Percentiles rank a stretch among this genome's conserved stretches.
These are phyloP conservation scores for Pestalotiopsis sp. DNA, from an alignment of 2,329 filamentous ascomycete genomes.

Conservation along the genomic window DNA sequence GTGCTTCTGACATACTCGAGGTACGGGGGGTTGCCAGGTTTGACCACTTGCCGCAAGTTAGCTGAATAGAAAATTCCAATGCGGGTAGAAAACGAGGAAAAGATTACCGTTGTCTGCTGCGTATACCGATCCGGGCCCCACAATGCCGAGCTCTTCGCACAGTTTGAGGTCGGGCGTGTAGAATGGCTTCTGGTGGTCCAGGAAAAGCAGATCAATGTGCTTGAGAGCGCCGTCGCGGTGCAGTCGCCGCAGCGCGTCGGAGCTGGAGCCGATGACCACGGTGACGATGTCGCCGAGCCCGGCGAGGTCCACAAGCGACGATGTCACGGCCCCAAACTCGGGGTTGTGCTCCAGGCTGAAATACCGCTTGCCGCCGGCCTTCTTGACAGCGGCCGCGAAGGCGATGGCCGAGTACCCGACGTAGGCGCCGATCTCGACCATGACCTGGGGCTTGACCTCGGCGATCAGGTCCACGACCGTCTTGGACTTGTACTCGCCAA, in stretches of 20 bases:
- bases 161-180: slow-evolving; percentile 77
- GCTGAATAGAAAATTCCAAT: background rate
- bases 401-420: slow-evolving; percentile 80
- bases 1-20: slow-evolving; percentile 69
- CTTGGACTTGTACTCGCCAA: slow-evolving; percentile 73
- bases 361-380: slow-evolving; percentile 66
- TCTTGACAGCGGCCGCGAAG: slow-evolving; percentile 67
- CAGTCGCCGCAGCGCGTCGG: slow-evolving; percentile 64
- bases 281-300: slow-evolving; percentile 71
- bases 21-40: slow-evolving; percentile 71
- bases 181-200: slow-evolving; percentile 80
- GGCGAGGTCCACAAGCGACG: slow-evolving; percentile 70
- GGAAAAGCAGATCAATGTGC: slow-evolving; percentile 71
- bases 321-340: slow-evolving; percentile 71
- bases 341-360: slow-evolving; percentile 74
- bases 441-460: slow-evolving; percentile 64
- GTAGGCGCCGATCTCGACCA: slow-evolving; percentile 82
- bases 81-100: no score
- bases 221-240: slow-evolving; percentile 52
- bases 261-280: slow-evolving; percentile 70
- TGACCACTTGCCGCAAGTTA: slow-evolving; percentile 49
- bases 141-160: slow-evolving; percentile 69
- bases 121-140: slow-evolving; percentile 63
- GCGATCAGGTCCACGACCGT: slow-evolving; percentile 71
- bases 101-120: slow-evolving; percentile 63